Evolutionary conservation across 176 grass and related monocot species (phyloP), one percentile per base, ranked within the genome.

Genomic region (Avena sativa): DNA sequence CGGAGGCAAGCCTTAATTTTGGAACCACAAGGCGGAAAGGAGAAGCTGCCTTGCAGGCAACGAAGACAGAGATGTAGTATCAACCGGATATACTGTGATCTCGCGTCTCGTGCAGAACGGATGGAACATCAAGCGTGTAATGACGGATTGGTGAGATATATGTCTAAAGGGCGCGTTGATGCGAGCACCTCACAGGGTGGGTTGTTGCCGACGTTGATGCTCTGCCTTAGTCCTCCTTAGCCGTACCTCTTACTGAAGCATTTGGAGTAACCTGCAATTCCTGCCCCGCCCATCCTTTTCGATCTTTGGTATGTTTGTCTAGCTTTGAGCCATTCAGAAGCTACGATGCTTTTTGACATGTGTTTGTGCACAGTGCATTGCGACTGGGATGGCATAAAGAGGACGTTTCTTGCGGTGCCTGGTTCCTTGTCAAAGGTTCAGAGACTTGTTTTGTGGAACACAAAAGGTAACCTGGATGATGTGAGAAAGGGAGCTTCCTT

Each of bases 181-280:
- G 65, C 13, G 65, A 12, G 11, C 20, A 48, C 70, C 6, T 51
- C 71, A 23, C 2, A 28, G 46, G 14, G 46, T 14, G 47, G 72
- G 47, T 76, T 51, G 72, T 76, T 50, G 72, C 48, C 48, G 72
- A 76, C 28, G 72, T 76, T 76, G 48, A 76, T 76, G 47, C 47
- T 30, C 72, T 6, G 50, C 47, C 72, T 76, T 28, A 43, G 40
- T 43, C 14, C 44, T 8, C 6, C 12, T 65, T 32, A 66, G 63
- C 3, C 26, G 72, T 76, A 76, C 44, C 14, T 76, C 72, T 50
- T 76, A 76, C 48, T 52, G 48, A 75, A 75, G 3, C 47, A 52
- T 75, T 9, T 52, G 48, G 72, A 76, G 72, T 76, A 26, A 76
- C 72, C 72, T 26, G 14, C 72, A 12, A 76, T 76, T 76, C 23